Percentiles rank a stretch among this genome's conserved stretches.
Evolutionary conservation across 129 eudicot genomes (phyloP).

Genomic region (Dittrichia graveolens): DNA sequence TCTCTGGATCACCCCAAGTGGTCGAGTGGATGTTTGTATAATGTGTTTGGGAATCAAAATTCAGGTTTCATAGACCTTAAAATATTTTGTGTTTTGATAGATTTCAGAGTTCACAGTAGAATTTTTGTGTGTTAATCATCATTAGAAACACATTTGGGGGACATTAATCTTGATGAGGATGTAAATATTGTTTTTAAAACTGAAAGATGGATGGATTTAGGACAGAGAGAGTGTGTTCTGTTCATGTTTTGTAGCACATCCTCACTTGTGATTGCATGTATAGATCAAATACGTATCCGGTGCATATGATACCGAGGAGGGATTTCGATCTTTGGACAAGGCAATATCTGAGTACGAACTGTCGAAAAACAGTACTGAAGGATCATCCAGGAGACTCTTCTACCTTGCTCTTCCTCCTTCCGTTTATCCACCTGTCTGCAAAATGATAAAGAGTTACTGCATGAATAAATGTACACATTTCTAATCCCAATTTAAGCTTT

Average conservation of each 20-base stretch:
- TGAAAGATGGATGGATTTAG: not conserved
- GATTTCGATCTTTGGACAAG: conserved; percentile 68
- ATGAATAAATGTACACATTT: conserved; percentile 73
- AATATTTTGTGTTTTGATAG: no score
- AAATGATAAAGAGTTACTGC: conserved; percentile 72
- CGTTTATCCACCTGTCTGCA: conserved; percentile 98
- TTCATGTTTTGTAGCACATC: not conserved
- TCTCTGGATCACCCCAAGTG: not conserved
- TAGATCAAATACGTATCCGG: conserved; percentile 88
- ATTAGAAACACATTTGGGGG: no score
- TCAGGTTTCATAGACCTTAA: no score
- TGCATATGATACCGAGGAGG: conserved; percentile 79
- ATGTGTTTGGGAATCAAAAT: not conserved
- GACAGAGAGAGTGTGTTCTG: not conserved
- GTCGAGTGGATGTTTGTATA: not conserved
- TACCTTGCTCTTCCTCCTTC: conserved; percentile 99
- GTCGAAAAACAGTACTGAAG: conserved; percentile 54
- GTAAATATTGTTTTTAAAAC: not conserved
- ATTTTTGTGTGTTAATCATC: no score
- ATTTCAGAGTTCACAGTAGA: no score
- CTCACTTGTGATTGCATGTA: conserved; percentile 21
- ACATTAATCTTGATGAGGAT: not conserved
- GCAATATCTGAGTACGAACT: conserved; percentile 73
- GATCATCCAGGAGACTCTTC: conserved; percentile 88
- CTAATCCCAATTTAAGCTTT: not conserved